These are phyloP conservation scores for Trichocomaceae sp. DNA, from an alignment of 2,329 filamentous ascomycete species.

Conservation along the genomic window DNA sequence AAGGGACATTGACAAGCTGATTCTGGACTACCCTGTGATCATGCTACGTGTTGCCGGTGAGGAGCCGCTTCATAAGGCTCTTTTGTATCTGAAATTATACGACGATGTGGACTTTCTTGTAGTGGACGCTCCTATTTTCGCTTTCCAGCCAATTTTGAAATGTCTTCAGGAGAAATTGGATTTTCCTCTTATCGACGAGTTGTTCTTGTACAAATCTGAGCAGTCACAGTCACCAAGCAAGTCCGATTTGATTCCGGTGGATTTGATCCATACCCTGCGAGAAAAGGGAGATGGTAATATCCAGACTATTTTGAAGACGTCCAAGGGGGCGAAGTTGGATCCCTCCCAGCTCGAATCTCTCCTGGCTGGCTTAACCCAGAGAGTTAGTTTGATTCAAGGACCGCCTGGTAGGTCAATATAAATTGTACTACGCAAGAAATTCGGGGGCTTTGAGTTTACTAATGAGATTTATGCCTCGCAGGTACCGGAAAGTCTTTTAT, in stretches of 20 bases:
- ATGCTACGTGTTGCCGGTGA: neutral
- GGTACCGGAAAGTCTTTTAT: conserved; percentile 72
- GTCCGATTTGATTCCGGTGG: conserved; percentile 12
- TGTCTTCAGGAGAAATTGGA: conserved; percentile 50
- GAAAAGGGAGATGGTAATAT: conserved; percentile 8
- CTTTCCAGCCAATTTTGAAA: conserved; percentile 58
- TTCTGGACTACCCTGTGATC: neutral
- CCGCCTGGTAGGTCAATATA: conserved; percentile 55
- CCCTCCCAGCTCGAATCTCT: conserved; percentile 53
- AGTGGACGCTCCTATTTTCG: conserved; percentile 59
- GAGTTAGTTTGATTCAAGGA: conserved; percentile 61
- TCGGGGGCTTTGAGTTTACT: neutral
- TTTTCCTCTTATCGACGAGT: conserved; percentile 46
- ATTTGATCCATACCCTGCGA: conserved; percentile 17
- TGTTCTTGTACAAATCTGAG: conserved; percentile 31
- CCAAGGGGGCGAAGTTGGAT: conserved; percentile 39
- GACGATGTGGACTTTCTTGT: conserved; percentile 42
- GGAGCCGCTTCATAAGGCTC: neutral
- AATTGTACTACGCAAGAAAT: neutral
- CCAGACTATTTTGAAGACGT: conserved; percentile 23
- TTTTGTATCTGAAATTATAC: neutral
- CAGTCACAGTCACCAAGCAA: conserved; percentile 5
- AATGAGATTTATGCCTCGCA: conserved; percentile 24
- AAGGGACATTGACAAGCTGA: conserved; percentile 43
- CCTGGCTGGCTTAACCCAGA: conserved; percentile 46